Base-by-base conservation (phyloP, 2,329 filamentous ascomycete genomes). In the Diaporthe vaccinii region DNA sequence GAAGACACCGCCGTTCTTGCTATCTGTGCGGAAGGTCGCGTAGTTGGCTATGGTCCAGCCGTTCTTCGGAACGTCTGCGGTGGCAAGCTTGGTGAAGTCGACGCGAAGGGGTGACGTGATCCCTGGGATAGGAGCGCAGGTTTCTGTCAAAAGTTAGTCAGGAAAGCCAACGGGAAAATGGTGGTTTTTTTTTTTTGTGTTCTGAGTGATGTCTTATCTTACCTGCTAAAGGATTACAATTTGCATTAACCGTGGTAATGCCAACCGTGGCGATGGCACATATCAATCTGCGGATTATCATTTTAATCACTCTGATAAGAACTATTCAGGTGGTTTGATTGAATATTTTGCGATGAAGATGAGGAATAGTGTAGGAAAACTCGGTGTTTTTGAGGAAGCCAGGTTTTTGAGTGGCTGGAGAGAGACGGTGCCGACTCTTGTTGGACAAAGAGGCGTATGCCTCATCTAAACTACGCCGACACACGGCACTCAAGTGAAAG, bases 141-240 rank as follows among this genome's bases (percentile, higher is more conserved):
- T 72, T 15, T 53, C 70, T 72, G 28, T 39, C 15, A 53, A 12
- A n/a, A n/a, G n/a, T 39, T 17, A 51, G 10, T 22, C 6, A 41
- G 31, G 2, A 36, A 3, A 15, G 15, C 31, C 34, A 39, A 39
- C 2, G 25, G 44, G 44, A n/a, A 39, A 12, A 25, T 53, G 31
- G 31, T 31, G 31, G 4, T 31, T 31, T 31, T 25, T 12, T 15
- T 0, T 7, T 14, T 6, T 17, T 25, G 1, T 3, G 1, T 41
- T 17, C 31, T 15, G 15, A 0, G 3, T 49, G 61, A 49, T 25
- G 20, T n/a, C 20, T 2, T 34, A 51, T 57, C 57, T 36, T 31
- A 72, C 70, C 70, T 72, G n/a, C 53, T 6, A 61, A 28, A 9
- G 70, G 70, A 10, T 72, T 62, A 62, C 70, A 72, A 14, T 62